Base-by-base conservation (phyloP, 2,329 filamentous ascomycete genomes). In the Aspergillus carbonarius region DNA sequence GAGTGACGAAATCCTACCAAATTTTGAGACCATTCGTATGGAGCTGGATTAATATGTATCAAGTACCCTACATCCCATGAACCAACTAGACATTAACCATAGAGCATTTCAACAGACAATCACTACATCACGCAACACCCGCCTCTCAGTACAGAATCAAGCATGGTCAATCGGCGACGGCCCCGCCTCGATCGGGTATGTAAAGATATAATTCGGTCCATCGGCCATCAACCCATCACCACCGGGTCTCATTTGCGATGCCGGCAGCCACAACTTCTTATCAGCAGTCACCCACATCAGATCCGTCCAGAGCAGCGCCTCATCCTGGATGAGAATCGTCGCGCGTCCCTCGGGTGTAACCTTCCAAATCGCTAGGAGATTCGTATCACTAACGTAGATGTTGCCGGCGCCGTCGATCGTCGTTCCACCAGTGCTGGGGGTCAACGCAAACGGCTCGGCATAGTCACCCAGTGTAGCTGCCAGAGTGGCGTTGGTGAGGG, bases 381-480 rank as follows among this genome's bases (percentile, higher is more conserved):
- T 70, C 0, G 68, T 72, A 58, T 76, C 75, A 60, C 68, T 71
- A 50, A 65, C 55, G 58, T 77, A 77, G 30, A 77, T 72, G 55
- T 73, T 75, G 4, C 75, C 75, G 9, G 71, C 49, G 0, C 69
- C 73, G 54, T 76, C 75, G 39, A 76, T 76, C 3, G 75, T 72
- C 4, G 72, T 76, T 23, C 74, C 74, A 15, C 73, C 74, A 1
- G 74, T 77, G 3, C 68, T 68, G 2, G 74, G 72, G 1, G 75
- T 77, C 20, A 71, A 61, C 0, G 74, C 64, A 49, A 70, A 74
- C 0, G 74, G 63, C 54, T 53, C 61, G 1, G 47, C 46, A 8
- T 63, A 59, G 30, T 57, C 18, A 49, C 48, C 27, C 60, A 61
- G 15, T 1, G 47, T 18, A 18, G 55, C 66, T 15, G 70, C 70